A percentile compares a stretch with the other conserved stretches of the same genome.
Conservation (phyloP, 164 flowering plant genomes). For the Vitis rotundifolia region DNA sequence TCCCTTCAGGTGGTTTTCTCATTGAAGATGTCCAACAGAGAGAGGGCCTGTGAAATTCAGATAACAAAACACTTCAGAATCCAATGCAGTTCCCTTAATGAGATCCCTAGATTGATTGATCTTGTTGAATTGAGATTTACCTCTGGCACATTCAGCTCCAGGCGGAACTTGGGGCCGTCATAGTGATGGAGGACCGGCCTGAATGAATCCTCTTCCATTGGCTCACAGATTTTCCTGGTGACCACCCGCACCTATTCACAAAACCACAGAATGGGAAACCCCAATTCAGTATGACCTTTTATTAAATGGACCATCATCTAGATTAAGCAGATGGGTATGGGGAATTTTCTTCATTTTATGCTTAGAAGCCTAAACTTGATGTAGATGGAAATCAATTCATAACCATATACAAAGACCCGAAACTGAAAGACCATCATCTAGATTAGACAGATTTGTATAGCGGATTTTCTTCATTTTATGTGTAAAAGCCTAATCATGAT, state of each 20-base stretch:
- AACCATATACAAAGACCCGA: too few species aligned
- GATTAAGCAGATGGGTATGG: too few species aligned
- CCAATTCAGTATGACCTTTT: neutral
- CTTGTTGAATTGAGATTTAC: slow-evolving; percentile 25
- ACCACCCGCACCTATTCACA: slow-evolving; percentile 63
- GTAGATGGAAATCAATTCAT: too few species aligned
- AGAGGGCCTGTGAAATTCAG: slow-evolving; percentile 50
- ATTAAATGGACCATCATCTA: too few species aligned
- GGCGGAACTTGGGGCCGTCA: slow-evolving; percentile 98
- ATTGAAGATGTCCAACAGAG: slow-evolving; percentile 63
- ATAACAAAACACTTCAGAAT: slow-evolving; percentile 1
- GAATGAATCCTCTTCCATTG: slow-evolving; percentile 93
- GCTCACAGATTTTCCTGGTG: slow-evolving; percentile 74
- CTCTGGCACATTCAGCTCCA: slow-evolving; percentile 89
- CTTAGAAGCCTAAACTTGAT: too few species aligned
- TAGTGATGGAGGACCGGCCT: slow-evolving; percentile 98
- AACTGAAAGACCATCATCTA: too few species aligned
- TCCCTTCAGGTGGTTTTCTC: slow-evolving; percentile 21
- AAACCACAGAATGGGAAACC: neutral
- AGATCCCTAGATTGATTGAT: neutral
- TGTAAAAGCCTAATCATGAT: too few species aligned
- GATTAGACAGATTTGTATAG: too few species aligned
- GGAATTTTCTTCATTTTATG: too few species aligned
- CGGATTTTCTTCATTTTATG: too few species aligned
- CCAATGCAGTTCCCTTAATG: neutral